Conservation (phyloP, 202 grass and related monocot species). For the Setaria italica region DNA sequence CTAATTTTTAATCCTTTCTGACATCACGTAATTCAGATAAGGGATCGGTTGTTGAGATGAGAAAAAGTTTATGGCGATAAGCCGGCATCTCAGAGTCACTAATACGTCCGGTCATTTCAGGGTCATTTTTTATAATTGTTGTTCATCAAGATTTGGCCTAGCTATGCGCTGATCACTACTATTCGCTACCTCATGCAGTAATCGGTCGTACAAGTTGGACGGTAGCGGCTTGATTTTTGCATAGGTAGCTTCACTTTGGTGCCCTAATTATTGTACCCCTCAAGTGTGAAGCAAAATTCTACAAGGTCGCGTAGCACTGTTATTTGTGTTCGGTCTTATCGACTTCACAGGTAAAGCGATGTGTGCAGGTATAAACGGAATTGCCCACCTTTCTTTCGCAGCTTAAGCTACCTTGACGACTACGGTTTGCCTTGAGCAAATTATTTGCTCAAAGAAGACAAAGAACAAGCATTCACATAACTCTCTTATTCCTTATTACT, state of each 20-base stretch:
- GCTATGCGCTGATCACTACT: constrained; percentile 32
- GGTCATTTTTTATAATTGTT: constrained; percentile 45
- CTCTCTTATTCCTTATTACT: constrained; percentile 1
- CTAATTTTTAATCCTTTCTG: constrained; percentile 16
- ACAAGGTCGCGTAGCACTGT: not conserved
- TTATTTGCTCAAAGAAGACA: not conserved
- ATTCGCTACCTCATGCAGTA: not conserved
- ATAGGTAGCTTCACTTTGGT: not conserved
- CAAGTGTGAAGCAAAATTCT: constrained; percentile 2
- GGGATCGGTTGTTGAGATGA: constrained; percentile 18
- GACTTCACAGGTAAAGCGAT: not conserved
- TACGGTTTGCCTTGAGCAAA: constrained; percentile 7
- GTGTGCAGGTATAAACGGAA: not conserved
- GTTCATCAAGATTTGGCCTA: constrained; percentile 59
- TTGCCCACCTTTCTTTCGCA: not conserved
- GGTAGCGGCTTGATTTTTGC: not conserved
- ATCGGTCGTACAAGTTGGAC: not conserved
- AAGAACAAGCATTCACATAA: not conserved
- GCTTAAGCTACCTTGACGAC: not conserved
- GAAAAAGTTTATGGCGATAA: constrained; percentile 56
- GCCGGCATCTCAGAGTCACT: constrained; percentile 65
- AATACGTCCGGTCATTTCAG: constrained; percentile 62
- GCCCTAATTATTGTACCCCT: not conserved
- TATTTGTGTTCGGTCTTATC: not conserved
- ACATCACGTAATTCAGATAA: constrained; percentile 41